A percentile compares a stretch with the other conserved stretches of the same genome.
Evolutionary conservation across 306 rosid genomes (phyloP).

Genomic region (Vigna hirtella): DNA sequence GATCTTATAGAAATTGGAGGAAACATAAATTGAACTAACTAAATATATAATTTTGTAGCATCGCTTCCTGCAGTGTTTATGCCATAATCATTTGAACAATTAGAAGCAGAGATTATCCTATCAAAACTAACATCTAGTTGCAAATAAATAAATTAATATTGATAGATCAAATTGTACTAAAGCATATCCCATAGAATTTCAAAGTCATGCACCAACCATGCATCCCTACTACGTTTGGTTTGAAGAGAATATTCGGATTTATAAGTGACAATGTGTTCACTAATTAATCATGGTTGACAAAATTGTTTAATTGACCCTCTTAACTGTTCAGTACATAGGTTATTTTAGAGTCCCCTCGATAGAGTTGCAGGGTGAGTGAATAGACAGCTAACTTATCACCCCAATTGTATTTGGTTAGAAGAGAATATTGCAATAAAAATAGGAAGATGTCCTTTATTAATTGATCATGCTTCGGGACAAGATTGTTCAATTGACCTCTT

Average conservation of each 20-base stretch:
- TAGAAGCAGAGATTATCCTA: constrained; percentile 16
- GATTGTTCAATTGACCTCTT: constrained; percentile 36
- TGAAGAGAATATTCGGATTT: constrained; percentile 20
- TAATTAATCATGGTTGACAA: constrained; percentile 25
- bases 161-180: constrained; percentile 7
- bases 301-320: constrained; percentile 32
- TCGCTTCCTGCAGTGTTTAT: not conserved
- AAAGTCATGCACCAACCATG: constrained; percentile 22
- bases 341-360: not conserved
- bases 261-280: not conserved
- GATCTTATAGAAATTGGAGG: constrained; percentile 12
- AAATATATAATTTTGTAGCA: not conserved
- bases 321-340: constrained; percentile 20
- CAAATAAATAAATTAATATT: constrained; percentile 5
- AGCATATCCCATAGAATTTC: constrained; percentile 7
- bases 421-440: constrained; percentile 9
- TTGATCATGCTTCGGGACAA: constrained; percentile 24
- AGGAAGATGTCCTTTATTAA: constrained; percentile 10
- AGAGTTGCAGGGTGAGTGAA: too few species aligned
- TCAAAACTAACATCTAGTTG: constrained; percentile 1
- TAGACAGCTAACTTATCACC: constrained; percentile 11
- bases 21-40: not conserved
- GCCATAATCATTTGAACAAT: constrained; percentile 13
- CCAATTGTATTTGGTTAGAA: not conserved
- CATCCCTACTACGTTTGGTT: constrained; percentile 2